Evolutionary conservation across 495 filamentous ascomycete genomes (phyloP), one percentile per base, ranked within the genome.

Genomic region (Lineolata rhizophorae): DNA sequence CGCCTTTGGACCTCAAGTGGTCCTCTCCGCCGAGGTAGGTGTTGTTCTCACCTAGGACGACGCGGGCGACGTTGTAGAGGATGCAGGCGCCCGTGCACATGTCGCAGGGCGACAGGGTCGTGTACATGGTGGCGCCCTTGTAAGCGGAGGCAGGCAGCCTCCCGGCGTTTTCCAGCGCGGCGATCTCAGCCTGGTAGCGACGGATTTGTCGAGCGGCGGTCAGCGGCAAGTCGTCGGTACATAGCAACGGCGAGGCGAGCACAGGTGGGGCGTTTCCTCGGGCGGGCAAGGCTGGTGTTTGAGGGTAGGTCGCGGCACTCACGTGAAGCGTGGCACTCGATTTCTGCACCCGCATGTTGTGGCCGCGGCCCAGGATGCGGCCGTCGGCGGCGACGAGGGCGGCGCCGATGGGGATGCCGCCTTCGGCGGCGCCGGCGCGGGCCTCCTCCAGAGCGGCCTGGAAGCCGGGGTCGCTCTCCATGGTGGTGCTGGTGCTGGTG

Each of bases 81-180:
- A 90, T 53, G 42, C 75, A 80, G 3, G 80, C 79, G 16, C 79
- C 79, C 10, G 79, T 74, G 60, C 77, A 85, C 79, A 87, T 87
- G 47, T 83, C 72, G 48, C 81, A 91, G 0, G 78, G 81, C 10
- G 79, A 84, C 3, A 90, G 56, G 1, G 81, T 85, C 5, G 79
- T 87, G 52, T 79, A 87, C 72, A 87, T 82, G 3, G 80, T 87
- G 26, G 69, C 59, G 26, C 76, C 73, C 41, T 60, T 53, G 51
- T 84, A 87, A 13, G 65, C 65, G 1, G 62, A 64, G 9, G 72
- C 76, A 22, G 73, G 68, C 24, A 83, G 63, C 32, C 77, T 71
- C 24, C 80, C 79, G 0, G 76, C 72, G 50, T 75, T 74, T 36
- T 82, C 74, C 25, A 91, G 61, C 6, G 76, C 69, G 8, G 80